These are phyloP conservation scores for Amaranthus cruentus DNA, from an alignment of 148 eudicot species.

Conservation along the genomic window DNA sequence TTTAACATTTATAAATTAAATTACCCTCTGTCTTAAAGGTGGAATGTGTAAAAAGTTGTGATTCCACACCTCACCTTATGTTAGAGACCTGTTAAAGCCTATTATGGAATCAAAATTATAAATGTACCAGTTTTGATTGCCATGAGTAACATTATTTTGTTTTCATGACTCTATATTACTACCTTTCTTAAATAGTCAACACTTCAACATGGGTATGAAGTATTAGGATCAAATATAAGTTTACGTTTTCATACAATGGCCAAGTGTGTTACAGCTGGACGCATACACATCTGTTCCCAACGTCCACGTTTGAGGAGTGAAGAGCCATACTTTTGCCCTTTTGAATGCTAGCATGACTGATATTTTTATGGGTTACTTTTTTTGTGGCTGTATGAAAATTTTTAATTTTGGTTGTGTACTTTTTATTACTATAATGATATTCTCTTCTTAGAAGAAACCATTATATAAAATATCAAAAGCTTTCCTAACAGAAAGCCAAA, in stretches of 20 bases:
- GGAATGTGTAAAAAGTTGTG: conserved; percentile 1
- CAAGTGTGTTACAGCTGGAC: neutral
- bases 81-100: neutral
- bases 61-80: neutral
- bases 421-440: neutral
- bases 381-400: neutral
- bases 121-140: neutral
- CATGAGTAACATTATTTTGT: neutral
- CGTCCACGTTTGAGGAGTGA: too few relatives aligned
- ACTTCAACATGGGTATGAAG: neutral
- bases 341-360: neutral
- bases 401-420: neutral
- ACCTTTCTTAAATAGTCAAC: too few relatives aligned
- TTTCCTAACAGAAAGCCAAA: too few relatives aligned
- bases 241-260: neutral
- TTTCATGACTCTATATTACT: too few relatives aligned
- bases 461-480: too few relatives aligned
- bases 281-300: neutral
- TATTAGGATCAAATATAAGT: neutral
- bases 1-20: neutral
- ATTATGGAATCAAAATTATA: neutral
- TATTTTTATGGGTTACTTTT: neutral
- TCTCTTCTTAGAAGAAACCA: too few relatives aligned
- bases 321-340: neutral
- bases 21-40: neutral